Conservation (phyloP, 768 basidiomycete species). For the Scleroderma bovista region DNA sequence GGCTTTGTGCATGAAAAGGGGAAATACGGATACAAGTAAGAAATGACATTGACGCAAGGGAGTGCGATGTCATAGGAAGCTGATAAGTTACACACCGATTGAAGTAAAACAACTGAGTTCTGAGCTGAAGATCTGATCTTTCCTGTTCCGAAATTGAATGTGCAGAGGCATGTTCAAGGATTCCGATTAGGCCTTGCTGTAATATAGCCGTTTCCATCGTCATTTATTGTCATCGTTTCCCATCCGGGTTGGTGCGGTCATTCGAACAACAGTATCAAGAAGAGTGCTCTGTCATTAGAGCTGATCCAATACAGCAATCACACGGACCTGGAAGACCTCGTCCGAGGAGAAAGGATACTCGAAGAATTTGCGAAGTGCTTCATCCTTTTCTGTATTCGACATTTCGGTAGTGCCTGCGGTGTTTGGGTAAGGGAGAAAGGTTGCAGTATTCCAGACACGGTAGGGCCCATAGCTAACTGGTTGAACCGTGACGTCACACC, state of each 20-base stretch:
- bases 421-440: no score
- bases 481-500: no score
- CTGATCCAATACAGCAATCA: neutral
- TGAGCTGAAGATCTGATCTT: conserved; percentile 43
- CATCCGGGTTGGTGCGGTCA: no score
- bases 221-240: neutral
- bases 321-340: conserved; percentile 51
- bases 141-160: conserved; percentile 34
- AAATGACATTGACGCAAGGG: no score
- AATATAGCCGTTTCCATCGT: neutral
- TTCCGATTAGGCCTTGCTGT: conserved; percentile 61
- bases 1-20: neutral
- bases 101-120: conserved; percentile 67
- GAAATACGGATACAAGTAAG: neutral
- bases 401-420: conserved; percentile 6
- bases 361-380: conserved; percentile 30
- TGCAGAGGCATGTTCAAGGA: conserved; percentile 37
- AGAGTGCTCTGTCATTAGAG: neutral
- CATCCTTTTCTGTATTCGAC: conserved; percentile 8
- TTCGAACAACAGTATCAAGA: no score
- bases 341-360: conserved; percentile 53
- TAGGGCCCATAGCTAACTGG: no score
- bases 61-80: neutral
- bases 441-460: no score
- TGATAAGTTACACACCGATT: conserved; percentile 40